Evolutionary conservation across 345 rosid species (phyloP).

Genomic region (Euclidium syriacum): DNA sequence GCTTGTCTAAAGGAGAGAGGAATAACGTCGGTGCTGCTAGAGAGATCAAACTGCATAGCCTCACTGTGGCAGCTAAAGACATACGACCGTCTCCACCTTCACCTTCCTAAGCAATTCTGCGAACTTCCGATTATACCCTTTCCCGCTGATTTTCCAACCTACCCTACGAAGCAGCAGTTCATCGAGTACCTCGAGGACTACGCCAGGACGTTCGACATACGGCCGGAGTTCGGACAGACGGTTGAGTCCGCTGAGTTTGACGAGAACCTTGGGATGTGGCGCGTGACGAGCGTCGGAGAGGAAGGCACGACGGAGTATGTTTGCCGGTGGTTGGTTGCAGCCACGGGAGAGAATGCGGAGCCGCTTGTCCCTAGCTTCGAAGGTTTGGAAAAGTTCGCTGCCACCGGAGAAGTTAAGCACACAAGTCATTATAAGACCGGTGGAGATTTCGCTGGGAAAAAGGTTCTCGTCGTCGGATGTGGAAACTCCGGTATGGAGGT

Average conservation of each 20-base stretch:
- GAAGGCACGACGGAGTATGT: conserved; percentile 38
- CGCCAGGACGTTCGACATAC: conserved; percentile 34
- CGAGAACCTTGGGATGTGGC: conserved; percentile 42
- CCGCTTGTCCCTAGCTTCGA: conserved; percentile 63
- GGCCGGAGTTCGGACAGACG: conserved; percentile 50
- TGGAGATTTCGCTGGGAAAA: conserved; percentile 55
- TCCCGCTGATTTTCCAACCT: conserved; percentile 51
- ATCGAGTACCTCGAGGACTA: conserved; percentile 56
- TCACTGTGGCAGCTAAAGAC: conserved; percentile 79
- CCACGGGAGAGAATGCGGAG: conserved; percentile 97
- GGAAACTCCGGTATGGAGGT: conserved; percentile 99
- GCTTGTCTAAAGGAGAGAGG: conserved; percentile 57
- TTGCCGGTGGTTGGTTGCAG: conserved; percentile 77
- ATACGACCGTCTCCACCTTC: conserved; percentile 74
- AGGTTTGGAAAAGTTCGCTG: conserved; percentile 51
- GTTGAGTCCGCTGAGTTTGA: conserved; percentile 56
- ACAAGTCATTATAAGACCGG: conserved; percentile 68
- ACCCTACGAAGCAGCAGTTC: conserved; percentile 74
- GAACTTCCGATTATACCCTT: conserved; percentile 72
- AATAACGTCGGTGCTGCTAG: conserved; percentile 47
- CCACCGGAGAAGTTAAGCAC: conserved; percentile 47
- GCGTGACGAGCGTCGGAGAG: conserved; percentile 37
- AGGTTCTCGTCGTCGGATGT: conserved; percentile 87
- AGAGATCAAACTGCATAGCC: conserved; percentile 69
- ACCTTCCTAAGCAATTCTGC: conserved; percentile 74